Base-by-base conservation (phyloP, 2,329 filamentous ascomycete genomes). In the Aureobasidium namibiae region DNA sequence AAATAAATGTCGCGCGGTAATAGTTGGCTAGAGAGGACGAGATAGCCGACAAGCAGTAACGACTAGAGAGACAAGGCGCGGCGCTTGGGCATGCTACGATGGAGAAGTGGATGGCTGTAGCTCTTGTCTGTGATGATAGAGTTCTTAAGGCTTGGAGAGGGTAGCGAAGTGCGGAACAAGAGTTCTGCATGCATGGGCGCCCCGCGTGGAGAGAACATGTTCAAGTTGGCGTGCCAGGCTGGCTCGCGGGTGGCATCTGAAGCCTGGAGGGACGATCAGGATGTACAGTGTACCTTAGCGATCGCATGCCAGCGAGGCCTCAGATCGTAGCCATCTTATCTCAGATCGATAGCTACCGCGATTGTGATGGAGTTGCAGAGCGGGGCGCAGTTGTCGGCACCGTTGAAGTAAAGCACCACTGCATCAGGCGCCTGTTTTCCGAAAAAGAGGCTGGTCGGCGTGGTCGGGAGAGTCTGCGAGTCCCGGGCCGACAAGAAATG, bases 1-100 rank as follows among this genome's bases (percentile, higher is more conserved):
- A 26, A 42, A 54, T 54, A 54, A n/a, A n/a, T n/a, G n/a, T 54
- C 36, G 50, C 50, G 50, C 50, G 42, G 26, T 26, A 42, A 33
- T 38, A n/a, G 33, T 38, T 34, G 16, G 16, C 2, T 18, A 26
- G 26, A 23, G 14, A 24, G 50, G 50, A 54, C 38, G 36, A 39
- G 18, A 42, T 31, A 54, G 50, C 50, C 50, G 50, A 54, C 23
- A 31, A 16, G 9, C 11, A 18, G 2, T 21, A 29, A 41, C 34
- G 26, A 54, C 23, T 21, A 21, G 36, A 33, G 26, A 33, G 18
- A 29, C 50, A 54, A 54, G 18, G 33, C 14, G n/a, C 23, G 14
- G 48, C 24, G 48, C 48, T 52, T 52, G 24, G 48, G 16, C 48
- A 42, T 42, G 38, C n/a, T 38, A 31, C 24, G 50, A 42, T 42